These are phyloP conservation scores for Albophoma yamanashiensis DNA, from an alignment of 2,329 filamentous ascomycete genomes.

Conservation along the genomic window DNA sequence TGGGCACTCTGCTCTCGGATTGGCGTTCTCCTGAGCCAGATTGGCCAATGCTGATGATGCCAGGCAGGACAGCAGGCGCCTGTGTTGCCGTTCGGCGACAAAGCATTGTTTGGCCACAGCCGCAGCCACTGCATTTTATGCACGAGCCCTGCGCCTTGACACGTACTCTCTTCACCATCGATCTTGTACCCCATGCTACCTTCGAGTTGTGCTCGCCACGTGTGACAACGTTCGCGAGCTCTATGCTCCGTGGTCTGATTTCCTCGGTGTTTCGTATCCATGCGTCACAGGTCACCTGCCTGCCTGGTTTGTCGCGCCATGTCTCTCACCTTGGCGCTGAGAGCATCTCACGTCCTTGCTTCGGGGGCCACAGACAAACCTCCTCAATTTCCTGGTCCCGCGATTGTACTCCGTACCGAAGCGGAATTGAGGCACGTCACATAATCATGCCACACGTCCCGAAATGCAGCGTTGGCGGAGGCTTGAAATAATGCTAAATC, in stretches of 20 bases:
- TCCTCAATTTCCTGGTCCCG: not conserved
- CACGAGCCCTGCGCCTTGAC: not conserved
- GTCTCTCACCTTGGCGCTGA: not conserved
- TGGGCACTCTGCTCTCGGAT: not conserved
- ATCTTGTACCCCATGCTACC: not conserved
- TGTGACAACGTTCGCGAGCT: not conserved
- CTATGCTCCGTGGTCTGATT: not conserved
- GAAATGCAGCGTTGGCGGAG: not conserved
- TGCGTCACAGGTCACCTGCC: not conserved
- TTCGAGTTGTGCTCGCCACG: not conserved
- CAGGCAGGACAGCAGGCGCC: not conserved
- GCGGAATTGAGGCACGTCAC: not conserved
- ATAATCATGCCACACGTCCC: not conserved
- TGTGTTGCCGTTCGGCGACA: not conserved
- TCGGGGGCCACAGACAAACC: not conserved
- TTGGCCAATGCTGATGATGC: not conserved
- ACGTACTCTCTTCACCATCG: not conserved
- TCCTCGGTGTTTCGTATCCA: not conserved
- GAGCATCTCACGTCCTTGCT: not conserved
- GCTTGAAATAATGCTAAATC: not conserved
- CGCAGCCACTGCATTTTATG: not conserved
- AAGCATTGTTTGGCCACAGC: not conserved
- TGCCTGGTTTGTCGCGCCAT: not conserved
- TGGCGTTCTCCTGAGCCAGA: not conserved
- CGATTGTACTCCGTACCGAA: not conserved